phyloP scores from a whole-genome alignment of 1,284 basidiomycete species.

The Peniophora sp. region DNA sequence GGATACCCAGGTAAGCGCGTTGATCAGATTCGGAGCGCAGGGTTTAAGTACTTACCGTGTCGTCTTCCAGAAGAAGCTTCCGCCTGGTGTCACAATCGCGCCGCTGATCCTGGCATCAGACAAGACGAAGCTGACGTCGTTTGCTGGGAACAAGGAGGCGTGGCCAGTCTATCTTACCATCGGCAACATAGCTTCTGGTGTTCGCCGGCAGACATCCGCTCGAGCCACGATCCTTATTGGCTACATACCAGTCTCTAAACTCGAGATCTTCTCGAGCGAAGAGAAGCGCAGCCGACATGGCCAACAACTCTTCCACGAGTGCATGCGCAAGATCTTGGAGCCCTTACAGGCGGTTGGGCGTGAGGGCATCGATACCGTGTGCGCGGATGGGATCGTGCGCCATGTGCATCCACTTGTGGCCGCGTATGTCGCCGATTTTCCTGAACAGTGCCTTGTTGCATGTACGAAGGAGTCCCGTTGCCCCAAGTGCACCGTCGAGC shows the following conservation, averaged over 20 bases:
- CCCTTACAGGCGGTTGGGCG: constrained; percentile 14
- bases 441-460: constrained; percentile 17
- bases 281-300: constrained; percentile 3
- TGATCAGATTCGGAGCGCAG: constrained; percentile 1
- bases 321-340: constrained; percentile 15
- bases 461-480: constrained; percentile 14
- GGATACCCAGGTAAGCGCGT: constrained; percentile 15
- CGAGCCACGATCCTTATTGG: constrained; percentile 1
- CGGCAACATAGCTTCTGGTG: background rate
- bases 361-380: constrained; percentile 15
- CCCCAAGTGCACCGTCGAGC: constrained; percentile 11
- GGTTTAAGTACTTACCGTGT: background rate
- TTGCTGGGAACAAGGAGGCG: background rate
- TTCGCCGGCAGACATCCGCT: background rate
- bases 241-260: constrained; percentile 10
- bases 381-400: constrained; percentile 15
- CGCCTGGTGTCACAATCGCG: constrained; percentile 11
- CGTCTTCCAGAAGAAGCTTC: constrained; percentile 10
- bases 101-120: constrained; percentile 8
- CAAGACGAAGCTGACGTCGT: constrained; percentile 3
- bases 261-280: constrained; percentile 13
- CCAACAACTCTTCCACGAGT: constrained; percentile 20
- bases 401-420: constrained; percentile 16
- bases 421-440: constrained; percentile 17
- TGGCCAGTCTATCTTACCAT: constrained; percentile 4